Evolutionary conservation across 202 grass and related monocot species (phyloP).

Genomic region (Hordeum pubiflorum): DNA sequence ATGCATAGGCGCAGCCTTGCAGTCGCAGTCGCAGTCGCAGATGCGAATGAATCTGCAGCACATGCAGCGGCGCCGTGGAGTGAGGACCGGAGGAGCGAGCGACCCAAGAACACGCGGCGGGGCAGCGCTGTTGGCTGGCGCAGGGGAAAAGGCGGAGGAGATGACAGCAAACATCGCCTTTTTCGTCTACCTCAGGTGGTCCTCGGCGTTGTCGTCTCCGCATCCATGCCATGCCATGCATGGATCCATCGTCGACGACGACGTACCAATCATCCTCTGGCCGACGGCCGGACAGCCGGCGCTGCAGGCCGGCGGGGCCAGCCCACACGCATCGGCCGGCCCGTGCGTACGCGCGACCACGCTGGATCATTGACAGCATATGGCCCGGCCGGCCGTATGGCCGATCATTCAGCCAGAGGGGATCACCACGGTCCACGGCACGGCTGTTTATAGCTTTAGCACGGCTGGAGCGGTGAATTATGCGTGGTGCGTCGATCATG

Average conservation of each 20-base stretch:
- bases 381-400: not conserved
- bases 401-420: not conserved
- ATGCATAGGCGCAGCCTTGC: not conserved
- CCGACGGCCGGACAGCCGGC: not conserved
- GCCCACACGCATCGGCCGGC: not conserved
- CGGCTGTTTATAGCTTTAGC: not conserved
- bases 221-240: not conserved
- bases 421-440: not conserved
- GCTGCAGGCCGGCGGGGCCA: not conserved
- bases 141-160: not conserved
- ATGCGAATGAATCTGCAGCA: not conserved
- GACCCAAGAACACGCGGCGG: not conserved
- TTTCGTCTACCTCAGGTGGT: slow-evolving; percentile 26
- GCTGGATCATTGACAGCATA: not conserved
- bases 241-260: not conserved
- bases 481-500: not conserved
- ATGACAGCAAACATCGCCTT: slow-evolving; percentile 28
- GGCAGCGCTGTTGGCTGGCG: no score
- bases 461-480: not conserved
- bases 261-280: not conserved
- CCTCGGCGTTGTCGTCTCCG: slow-evolving; percentile 12
- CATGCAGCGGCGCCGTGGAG: not conserved
- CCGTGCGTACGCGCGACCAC: not conserved
- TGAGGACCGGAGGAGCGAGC: not conserved
- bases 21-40: not conserved